phyloP scores from a whole-genome alignment of 306 rosid species.

The Glycine soja region DNA sequence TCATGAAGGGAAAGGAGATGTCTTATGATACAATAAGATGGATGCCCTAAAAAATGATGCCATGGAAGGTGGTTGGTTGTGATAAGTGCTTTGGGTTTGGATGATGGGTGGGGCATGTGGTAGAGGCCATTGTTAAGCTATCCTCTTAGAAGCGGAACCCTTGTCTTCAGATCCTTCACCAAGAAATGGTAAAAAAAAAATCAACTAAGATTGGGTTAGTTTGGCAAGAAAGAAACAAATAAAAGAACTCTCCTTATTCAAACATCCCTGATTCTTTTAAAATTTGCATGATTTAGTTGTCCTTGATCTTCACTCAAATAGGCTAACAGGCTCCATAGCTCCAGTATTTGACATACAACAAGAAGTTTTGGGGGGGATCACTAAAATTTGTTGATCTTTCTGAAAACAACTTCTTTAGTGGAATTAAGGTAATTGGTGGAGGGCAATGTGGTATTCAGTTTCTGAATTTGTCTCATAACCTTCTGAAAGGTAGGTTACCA shows the following conservation, averaged over 20 bases:
- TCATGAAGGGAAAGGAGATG: too few species aligned
- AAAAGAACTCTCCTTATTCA: conserved; percentile 53
- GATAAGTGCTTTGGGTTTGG: too few species aligned
- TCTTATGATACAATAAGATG: too few species aligned
- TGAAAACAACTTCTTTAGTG: conserved; percentile 56
- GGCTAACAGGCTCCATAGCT: conserved; percentile 54
- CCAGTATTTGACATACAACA: conserved; percentile 48
- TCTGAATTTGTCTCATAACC: conserved; percentile 63
- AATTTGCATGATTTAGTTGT: conserved; percentile 51
- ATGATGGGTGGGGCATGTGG: too few species aligned
- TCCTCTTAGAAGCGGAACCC: too few species aligned
- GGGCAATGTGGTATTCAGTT: conserved; percentile 47
- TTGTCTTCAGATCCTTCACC: too few species aligned
- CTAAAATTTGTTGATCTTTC: conserved; percentile 59
- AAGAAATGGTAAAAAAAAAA: too few species aligned
- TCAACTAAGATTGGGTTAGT: too few species aligned
- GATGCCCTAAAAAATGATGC: too few species aligned
- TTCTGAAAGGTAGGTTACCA: conserved; percentile 55
- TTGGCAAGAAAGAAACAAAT: too few species aligned
- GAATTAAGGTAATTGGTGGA: conserved; percentile 51
- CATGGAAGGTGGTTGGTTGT: too few species aligned
- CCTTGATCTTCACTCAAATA: conserved; percentile 73
- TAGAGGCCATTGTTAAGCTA: too few species aligned
- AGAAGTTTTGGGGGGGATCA: conserved; percentile 44
- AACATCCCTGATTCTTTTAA: conserved; percentile 58